Conservation (phyloP, 2,329 filamentous ascomycete species). For the Domatiomyces catenatus region DNA sequence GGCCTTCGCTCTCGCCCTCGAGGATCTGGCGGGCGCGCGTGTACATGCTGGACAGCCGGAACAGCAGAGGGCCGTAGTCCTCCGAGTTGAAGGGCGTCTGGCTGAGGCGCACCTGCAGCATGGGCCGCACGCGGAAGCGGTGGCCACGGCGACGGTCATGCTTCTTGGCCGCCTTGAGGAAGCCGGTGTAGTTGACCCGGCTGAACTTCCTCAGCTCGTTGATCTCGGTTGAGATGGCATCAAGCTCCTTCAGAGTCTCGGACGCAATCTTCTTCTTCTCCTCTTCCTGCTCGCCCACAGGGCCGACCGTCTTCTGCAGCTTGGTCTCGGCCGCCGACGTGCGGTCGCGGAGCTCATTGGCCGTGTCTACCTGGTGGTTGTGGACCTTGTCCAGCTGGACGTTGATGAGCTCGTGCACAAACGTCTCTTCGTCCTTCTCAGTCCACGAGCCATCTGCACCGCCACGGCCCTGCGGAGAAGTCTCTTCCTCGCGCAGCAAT, state of each 20-base stretch:
- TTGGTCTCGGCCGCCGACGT: constrained; percentile 54
- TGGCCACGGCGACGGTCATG: constrained; percentile 85
- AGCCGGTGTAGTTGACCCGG: constrained; percentile 91
- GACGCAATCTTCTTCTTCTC: constrained; percentile 42
- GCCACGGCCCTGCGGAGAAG: constrained; percentile 30
- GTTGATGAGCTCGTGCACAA: constrained; percentile 91
- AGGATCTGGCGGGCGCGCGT: constrained; percentile 79
- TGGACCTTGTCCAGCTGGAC: constrained; percentile 91
- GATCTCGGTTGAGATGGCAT: constrained; percentile 75
- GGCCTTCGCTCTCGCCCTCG: constrained; percentile 39
- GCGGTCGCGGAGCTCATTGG: constrained; percentile 66
- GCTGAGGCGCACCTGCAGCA: constrained; percentile 81
- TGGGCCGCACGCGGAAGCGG: constrained; percentile 73
- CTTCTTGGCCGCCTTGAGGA: constrained; percentile 97
- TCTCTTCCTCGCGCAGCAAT: constrained; percentile 63
- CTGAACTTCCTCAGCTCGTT: constrained; percentile 91
- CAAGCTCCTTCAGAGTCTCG: constrained; percentile 63
- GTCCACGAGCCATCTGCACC: constrained; percentile 58
- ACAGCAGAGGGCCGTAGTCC: constrained; percentile 77
- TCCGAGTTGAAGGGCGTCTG: constrained; percentile 89
- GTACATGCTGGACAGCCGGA: constrained; percentile 84
- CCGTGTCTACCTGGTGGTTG: constrained; percentile 69
- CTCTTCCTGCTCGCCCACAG: constrained; percentile 21
- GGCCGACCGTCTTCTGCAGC: constrained; percentile 38
- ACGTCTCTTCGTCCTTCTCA: constrained; percentile 79